Conservation (phyloP, 495 filamentous ascomycete genomes). For the Podospora pseudoanserina region DNA sequence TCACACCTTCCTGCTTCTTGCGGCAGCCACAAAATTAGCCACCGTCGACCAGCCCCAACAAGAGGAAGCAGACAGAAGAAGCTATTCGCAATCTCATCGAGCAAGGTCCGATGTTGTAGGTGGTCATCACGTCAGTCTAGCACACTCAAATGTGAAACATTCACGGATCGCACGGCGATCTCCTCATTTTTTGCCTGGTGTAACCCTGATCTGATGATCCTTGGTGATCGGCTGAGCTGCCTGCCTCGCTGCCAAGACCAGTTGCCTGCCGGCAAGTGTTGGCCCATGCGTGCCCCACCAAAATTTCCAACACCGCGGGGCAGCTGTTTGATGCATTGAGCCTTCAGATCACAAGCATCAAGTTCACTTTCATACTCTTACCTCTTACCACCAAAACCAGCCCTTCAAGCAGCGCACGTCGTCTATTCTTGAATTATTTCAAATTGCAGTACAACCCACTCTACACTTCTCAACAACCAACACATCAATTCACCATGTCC, state of each 20-base stretch:
- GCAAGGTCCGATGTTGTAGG: too few species aligned
- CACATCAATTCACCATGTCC: neutral
- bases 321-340: slow-evolving; percentile 1
- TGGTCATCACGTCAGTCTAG: neutral
- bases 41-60: neutral
- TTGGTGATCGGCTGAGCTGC: neutral
- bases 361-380: neutral
- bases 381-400: neutral
- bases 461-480: neutral
- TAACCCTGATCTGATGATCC: neutral
- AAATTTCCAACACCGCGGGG: slow-evolving; percentile 23
- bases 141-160: neutral
- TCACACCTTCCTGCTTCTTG: neutral
- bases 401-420: neutral
- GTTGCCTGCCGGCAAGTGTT: neutral
- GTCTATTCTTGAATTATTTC: neutral
- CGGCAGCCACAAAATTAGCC: neutral
- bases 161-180: neutral
- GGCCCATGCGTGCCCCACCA: slow-evolving; percentile 12
- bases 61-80: neutral
- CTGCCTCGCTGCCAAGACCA: neutral
- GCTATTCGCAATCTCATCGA: neutral
- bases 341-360: neutral
- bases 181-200: neutral
- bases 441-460: neutral